Evolutionary conservation across 192 early-diverging fungal genomes (phyloP).

Genomic region (Neocallimastix lanati): DNA sequence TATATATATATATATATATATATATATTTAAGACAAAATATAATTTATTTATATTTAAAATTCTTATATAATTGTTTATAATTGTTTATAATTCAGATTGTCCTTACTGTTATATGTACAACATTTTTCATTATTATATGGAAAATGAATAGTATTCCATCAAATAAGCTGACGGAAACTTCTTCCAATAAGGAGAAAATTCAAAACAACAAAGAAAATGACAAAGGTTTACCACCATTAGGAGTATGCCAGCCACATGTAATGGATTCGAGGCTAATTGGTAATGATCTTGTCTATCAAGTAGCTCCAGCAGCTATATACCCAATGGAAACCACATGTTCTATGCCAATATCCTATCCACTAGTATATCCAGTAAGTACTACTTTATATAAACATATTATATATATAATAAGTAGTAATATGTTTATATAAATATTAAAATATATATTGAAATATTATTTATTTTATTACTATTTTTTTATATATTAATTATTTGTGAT

Average conservation of each 20-base stretch:
- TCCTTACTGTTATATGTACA: not conserved
- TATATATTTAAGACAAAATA: too few relatives aligned
- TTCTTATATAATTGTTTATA: too few relatives aligned
- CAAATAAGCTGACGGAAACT: not conserved
- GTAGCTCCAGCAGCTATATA: not conserved
- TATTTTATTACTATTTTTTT: too few relatives aligned
- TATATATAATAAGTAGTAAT: too few relatives aligned
- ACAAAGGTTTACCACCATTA: not conserved
- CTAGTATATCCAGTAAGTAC: not conserved
- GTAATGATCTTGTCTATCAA: not conserved
- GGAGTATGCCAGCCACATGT: not conserved
- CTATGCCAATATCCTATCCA: not conserved
- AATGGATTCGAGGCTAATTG: not conserved
- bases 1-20: too few relatives aligned
- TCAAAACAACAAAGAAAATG: not conserved
- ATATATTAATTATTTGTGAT: too few relatives aligned
- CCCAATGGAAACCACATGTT: not conserved
- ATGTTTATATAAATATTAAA: too few relatives aligned
- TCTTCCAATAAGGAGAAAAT: not conserved
- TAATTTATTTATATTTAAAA: too few relatives aligned
- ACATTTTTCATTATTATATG: not conserved
- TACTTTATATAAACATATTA: too few relatives aligned
- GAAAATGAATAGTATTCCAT: not conserved
- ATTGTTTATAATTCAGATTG: not conserved
- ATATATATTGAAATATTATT: too few relatives aligned